These are phyloP conservation scores for Pueraria montana DNA, from an alignment of 306 rosid genomes.

Conservation along the genomic window DNA sequence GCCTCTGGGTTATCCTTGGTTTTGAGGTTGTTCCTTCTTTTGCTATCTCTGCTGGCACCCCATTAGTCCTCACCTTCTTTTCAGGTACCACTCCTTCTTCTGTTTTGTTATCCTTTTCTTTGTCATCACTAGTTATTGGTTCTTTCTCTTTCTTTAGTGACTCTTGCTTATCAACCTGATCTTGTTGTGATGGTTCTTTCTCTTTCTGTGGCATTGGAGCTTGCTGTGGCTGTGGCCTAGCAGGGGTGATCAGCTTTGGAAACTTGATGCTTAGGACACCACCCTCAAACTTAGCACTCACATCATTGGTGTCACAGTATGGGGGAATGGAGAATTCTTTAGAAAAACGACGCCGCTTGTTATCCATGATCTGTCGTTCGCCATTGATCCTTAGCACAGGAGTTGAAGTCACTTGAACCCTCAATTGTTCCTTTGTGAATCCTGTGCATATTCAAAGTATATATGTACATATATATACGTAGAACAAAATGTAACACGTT, in stretches of 20 bases:
- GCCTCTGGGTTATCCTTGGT: constrained; percentile 13
- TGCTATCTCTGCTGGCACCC: neutral
- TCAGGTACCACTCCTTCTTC: neutral
- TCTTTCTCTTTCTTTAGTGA: constrained; percentile 5
- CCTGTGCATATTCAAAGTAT: constrained; percentile 51
- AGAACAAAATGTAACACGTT: neutral
- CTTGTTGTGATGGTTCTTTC: neutral
- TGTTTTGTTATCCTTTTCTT: constrained; percentile 10
- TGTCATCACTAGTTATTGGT: constrained; percentile 22
- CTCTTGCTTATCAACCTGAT: neutral
- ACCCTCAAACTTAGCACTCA: constrained; percentile 67
- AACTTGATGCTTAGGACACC: constrained; percentile 59
- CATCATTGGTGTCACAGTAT: constrained; percentile 50
- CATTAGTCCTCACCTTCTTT: constrained; percentile 10
- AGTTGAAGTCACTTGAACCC: constrained; percentile 62
- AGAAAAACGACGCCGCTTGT: constrained; percentile 62
- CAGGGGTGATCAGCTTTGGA: constrained; percentile 50
- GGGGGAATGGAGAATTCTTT: constrained; percentile 63
- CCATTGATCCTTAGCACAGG: constrained; percentile 58
- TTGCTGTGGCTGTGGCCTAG: constrained; percentile 24
- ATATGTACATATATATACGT: neutral
- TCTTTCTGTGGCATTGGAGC: constrained; percentile 13
- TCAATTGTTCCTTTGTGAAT: constrained; percentile 62
- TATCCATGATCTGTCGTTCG: constrained; percentile 45
- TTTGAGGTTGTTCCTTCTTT: neutral